These are phyloP conservation scores for Rhodomyrtus psidioides DNA, from an alignment of 441 rosid species.

Conservation along the genomic window DNA sequence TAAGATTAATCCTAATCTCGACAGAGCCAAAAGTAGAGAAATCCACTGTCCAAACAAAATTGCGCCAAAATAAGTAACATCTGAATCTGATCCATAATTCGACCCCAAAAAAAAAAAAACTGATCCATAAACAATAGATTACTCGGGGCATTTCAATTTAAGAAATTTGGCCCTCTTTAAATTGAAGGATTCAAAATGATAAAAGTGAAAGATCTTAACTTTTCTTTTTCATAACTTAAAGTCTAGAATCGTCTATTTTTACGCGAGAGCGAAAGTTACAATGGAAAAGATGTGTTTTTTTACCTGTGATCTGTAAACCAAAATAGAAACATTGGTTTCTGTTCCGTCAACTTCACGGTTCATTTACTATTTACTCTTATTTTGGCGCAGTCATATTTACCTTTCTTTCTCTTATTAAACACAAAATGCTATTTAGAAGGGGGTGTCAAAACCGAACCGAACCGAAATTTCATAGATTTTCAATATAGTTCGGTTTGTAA, in stretches of 20 bases:
- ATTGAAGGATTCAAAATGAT: background rate
- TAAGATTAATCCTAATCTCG: background rate
- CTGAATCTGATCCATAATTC: too few relatives aligned
- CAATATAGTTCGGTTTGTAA: too few relatives aligned
- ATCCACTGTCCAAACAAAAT: background rate
- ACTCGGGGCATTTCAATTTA: background rate
- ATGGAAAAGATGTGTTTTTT: background rate
- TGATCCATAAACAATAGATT: background rate
- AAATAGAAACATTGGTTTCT: background rate
- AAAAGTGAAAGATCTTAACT: background rate
- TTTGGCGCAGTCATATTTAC: too few relatives aligned
- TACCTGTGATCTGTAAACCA: too few relatives aligned
- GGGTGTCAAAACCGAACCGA: too few relatives aligned
- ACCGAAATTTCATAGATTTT: too few relatives aligned
- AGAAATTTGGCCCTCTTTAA: background rate
- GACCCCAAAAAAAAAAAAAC: too few relatives aligned
- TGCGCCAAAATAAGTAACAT: background rate
- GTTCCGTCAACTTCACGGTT: too few relatives aligned
- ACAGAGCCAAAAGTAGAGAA: background rate
- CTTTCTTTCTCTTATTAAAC: background rate
- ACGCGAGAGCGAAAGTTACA: background rate
- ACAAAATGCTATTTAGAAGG: background rate
- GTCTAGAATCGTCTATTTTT: too few relatives aligned
- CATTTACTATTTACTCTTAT: too few relatives aligned
- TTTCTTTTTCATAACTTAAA: background rate